Evolutionary conservation across 306 rosid genomes (phyloP).

Genomic region (Chamaecrista fasciculata): DNA sequence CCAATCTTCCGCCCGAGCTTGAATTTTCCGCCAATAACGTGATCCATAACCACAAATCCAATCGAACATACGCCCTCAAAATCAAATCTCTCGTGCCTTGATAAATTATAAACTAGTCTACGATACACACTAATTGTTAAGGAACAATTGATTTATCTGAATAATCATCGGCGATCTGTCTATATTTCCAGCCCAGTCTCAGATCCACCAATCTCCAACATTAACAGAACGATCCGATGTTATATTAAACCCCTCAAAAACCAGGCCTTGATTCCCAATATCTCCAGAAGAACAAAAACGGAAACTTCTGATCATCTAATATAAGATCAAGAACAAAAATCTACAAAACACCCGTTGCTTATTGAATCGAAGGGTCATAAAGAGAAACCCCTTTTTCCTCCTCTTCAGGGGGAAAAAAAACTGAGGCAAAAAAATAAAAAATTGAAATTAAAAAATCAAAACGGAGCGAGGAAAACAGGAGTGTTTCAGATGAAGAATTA

Average conservation of each 20-base stretch:
- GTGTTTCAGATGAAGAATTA: constrained; percentile 14
- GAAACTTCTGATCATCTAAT: constrained; percentile 22
- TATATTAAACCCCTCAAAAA: constrained; percentile 25
- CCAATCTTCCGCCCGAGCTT: constrained; percentile 98
- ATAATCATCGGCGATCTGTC: constrained; percentile 35
- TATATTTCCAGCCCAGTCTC: constrained; percentile 33
- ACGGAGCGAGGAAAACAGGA: constrained; percentile 17
- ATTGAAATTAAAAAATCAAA: not conserved
- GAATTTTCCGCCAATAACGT: constrained; percentile 87
- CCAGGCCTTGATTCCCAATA: constrained; percentile 20
- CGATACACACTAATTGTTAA: constrained; percentile 27
- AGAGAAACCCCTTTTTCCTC: constrained; percentile 29
- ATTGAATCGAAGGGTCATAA: constrained; percentile 34
- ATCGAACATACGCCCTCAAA: constrained; percentile 24
- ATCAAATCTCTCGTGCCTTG: constrained; percentile 34
- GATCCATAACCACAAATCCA: constrained; percentile 74
- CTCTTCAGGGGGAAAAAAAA: not conserved
- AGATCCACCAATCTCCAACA: constrained; percentile 53
- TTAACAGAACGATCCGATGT: constrained; percentile 38
- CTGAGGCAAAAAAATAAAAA: not conserved
- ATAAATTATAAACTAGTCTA: constrained; percentile 37
- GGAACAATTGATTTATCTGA: constrained; percentile 12
- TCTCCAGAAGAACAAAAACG: not conserved
- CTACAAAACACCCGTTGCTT: constrained; percentile 24
- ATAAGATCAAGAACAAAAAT: constrained; percentile 32